Conservation (phyloP, 2,329 filamentous ascomycete species). For the Nigrospora osmanthi region DNA sequence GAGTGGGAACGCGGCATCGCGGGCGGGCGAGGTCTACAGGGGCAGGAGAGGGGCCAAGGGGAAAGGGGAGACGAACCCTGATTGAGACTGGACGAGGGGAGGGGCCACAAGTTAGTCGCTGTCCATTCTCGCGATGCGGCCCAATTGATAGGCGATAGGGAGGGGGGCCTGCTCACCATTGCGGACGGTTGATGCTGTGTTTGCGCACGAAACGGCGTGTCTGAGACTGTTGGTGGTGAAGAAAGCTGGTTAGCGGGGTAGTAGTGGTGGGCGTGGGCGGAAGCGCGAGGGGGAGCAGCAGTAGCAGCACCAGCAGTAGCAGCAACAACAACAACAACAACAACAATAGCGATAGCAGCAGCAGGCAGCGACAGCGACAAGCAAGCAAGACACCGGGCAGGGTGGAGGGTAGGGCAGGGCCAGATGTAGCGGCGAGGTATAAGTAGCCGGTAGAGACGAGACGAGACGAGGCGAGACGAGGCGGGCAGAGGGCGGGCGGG, state of each 20-base stretch:
- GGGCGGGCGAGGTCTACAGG: not conserved
- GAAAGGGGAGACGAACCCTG: slow-evolving; percentile 45
- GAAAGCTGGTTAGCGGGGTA: slow-evolving; percentile 3
- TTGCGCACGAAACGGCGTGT: not conserved
- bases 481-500: no score
- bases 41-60: not conserved
- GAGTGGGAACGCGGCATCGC: not conserved
- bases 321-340: no score
- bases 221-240: not conserved
- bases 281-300: no score
- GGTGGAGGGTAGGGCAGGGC: no score
- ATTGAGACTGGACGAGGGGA: slow-evolving; percentile 49
- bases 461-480: no score
- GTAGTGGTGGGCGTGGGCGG: not conserved
- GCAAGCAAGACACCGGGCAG: no score
- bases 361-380: no score
- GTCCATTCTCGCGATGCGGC: not conserved
- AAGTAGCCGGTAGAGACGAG: no score
- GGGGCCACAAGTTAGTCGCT: not conserved
- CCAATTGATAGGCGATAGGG: not conserved
- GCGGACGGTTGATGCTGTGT: not conserved
- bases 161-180: slow-evolving; percentile 1
- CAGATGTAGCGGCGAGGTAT: no score
- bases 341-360: no score
- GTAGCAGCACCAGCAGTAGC: no score